These are phyloP conservation scores for Erythrophleum fordii DNA, from an alignment of 306 rosid species.

Conservation along the genomic window DNA sequence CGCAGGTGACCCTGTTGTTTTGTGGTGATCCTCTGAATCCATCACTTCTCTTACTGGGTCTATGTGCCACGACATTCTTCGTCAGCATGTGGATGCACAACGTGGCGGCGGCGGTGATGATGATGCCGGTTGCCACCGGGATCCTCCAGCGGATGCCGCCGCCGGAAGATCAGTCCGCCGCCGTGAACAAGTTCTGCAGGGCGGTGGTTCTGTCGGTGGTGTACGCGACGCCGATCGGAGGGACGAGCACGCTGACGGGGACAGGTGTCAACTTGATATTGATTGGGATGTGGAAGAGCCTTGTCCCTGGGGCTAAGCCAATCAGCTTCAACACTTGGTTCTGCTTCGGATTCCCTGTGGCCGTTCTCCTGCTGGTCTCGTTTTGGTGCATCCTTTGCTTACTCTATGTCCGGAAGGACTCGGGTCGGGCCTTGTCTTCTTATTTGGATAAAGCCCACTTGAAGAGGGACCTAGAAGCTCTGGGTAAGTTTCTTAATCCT, in stretches of 20 bases:
- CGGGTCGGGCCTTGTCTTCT: slow-evolving; percentile 56
- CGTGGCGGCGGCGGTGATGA: slow-evolving; percentile 79
- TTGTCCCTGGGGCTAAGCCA: slow-evolving; percentile 59
- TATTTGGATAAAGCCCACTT: slow-evolving; percentile 71
- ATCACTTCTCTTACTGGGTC: slow-evolving; percentile 63
- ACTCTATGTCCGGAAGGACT: slow-evolving; percentile 56
- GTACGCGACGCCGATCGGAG: slow-evolving; percentile 70
- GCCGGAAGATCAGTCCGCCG: slow-evolving; percentile 45
- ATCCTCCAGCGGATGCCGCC: slow-evolving; percentile 66
- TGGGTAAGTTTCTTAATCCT: slow-evolving; percentile 54
- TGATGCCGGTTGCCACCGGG: slow-evolving; percentile 97
- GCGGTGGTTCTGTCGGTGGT: slow-evolving; percentile 81
- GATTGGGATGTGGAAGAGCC: slow-evolving; percentile 88
- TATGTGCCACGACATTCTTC: slow-evolving; percentile 74
- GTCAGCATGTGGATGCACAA: slow-evolving; percentile 99
- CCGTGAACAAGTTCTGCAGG: slow-evolving; percentile 61
- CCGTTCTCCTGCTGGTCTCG: slow-evolving; percentile 52
- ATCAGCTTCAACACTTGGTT: slow-evolving; percentile 82
- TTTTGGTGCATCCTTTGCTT: slow-evolving; percentile 71
- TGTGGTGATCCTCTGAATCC: slow-evolving; percentile 85
- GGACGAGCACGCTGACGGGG: slow-evolving; percentile 85
- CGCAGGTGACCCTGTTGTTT: slow-evolving; percentile 64
- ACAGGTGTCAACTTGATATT: slow-evolving; percentile 88
- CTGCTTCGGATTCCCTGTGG: slow-evolving; percentile 69
- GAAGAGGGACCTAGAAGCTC: slow-evolving; percentile 72